Conservation (phyloP, 2,329 filamentous ascomycete species). For the Ceratocystis alfenasii region DNA sequence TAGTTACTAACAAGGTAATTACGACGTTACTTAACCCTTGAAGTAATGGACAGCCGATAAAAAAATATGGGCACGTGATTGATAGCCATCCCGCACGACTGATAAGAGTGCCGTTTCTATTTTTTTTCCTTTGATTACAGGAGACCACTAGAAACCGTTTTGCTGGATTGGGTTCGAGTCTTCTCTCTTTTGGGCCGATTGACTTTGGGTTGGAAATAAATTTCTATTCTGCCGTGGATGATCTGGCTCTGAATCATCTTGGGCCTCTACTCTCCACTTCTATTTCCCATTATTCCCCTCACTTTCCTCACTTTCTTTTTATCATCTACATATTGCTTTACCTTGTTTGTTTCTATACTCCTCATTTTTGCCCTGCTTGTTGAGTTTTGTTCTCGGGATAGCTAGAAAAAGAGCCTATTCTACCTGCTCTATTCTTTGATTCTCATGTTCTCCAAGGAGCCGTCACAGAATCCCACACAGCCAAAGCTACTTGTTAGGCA, state of each 20-base stretch:
- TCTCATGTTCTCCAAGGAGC: slow-evolving; percentile 3
- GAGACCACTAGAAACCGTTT: neutral
- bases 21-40: too few species aligned
- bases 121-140: neutral
- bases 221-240: slow-evolving; percentile 8
- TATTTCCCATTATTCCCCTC: too few species aligned
- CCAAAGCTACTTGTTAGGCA: slow-evolving; percentile 1
- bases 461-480: neutral
- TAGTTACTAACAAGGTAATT: too few species aligned
- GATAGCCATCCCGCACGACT: slow-evolving; percentile 19
- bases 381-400: neutral
- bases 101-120: slow-evolving; percentile 17
- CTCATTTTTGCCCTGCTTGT: neutral
- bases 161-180: slow-evolving; percentile 4
- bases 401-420: slow-evolving; percentile 1
- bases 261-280: slow-evolving; percentile 5
- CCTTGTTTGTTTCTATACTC: neutral
- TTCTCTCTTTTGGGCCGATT: neutral
- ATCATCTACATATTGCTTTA: neutral
- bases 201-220: neutral
- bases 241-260: slow-evolving; percentile 11
- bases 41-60: neutral
- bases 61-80: slow-evolving; percentile 20
- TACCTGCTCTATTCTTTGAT: neutral
- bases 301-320: neutral